Evolutionary conservation across 1,284 basidiomycete species (phyloP).

Genomic region (Coniferiporia weirii): DNA sequence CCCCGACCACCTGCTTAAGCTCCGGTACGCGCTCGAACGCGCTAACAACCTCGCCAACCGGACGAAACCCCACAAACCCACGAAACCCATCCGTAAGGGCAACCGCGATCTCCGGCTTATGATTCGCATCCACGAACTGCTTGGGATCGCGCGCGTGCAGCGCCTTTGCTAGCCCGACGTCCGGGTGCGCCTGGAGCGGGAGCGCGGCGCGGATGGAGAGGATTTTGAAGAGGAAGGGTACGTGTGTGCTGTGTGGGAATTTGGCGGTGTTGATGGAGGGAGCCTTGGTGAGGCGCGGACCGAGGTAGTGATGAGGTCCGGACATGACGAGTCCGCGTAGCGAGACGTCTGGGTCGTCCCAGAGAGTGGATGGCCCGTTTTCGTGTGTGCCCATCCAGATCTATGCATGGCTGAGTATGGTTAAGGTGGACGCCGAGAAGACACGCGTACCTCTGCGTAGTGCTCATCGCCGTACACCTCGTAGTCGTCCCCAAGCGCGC

Average conservation of each 20-base stretch:
- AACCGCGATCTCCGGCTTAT: conserved; percentile 68
- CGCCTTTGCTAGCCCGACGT: conserved; percentile 49
- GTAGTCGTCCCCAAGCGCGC: conserved; percentile 17
- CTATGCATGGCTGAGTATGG: conserved; percentile 25
- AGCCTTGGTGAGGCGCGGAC: conserved; percentile 23
- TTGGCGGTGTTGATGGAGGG: conserved; percentile 25
- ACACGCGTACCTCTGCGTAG: conserved; percentile 21
- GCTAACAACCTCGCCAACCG: conserved; percentile 39
- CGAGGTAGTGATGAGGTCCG: conserved; percentile 33
- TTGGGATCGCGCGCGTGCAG: conserved; percentile 46
- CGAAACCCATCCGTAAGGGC: conserved; percentile 55
- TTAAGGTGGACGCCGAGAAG: neutral
- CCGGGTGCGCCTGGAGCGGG: conserved; percentile 66
- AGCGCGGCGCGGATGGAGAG: conserved; percentile 60
- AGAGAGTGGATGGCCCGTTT: conserved; percentile 43
- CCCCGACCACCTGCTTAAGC: conserved; percentile 32
- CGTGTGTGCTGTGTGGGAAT: conserved; percentile 31
- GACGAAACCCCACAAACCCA: conserved; percentile 58
- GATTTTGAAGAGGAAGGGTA: conserved; percentile 60
- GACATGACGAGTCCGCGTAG: conserved; percentile 37
- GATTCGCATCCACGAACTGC: conserved; percentile 48
- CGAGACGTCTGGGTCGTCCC: conserved; percentile 23
- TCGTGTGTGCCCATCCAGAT: conserved; percentile 71
- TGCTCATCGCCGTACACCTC: conserved; percentile 13
- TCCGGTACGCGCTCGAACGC: conserved; percentile 50